phyloP scores from a whole-genome alignment of 805 yeast genomes.

The Saturnispora galanensis region DNA sequence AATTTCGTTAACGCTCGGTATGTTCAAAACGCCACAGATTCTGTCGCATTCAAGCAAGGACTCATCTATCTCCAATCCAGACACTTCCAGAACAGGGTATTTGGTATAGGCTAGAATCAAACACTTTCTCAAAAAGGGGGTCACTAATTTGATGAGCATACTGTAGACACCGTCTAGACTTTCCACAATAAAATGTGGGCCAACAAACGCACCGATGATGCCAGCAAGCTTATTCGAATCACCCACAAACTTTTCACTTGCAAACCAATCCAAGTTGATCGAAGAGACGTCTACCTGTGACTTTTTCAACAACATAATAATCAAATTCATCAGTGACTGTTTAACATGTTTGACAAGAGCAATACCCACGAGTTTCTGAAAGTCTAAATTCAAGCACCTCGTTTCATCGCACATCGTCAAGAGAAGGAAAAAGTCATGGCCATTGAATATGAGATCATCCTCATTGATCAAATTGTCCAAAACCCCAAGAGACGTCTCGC shows the following conservation, averaged over 20 bases:
- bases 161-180: slow-evolving; percentile 38
- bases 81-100: slow-evolving; percentile 7
- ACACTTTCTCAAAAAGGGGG: slow-evolving; percentile 58
- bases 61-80: slow-evolving; percentile 6
- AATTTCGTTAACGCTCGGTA: slow-evolving; percentile 32
- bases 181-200: slow-evolving; percentile 13
- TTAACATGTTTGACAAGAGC: slow-evolving; percentile 46
- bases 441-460: slow-evolving; percentile 25
- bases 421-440: slow-evolving; percentile 43
- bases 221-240: slow-evolving; percentile 11
- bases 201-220: slow-evolving; percentile 19
- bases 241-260: slow-evolving; percentile 4
- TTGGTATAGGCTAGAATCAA: slow-evolving; percentile 40
- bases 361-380: slow-evolving; percentile 37
- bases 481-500: slow-evolving; percentile 25
- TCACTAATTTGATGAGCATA: slow-evolving; percentile 43
- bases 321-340: slow-evolving; percentile 30
- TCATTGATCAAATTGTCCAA: slow-evolving; percentile 49
- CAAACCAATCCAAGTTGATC: slow-evolving; percentile 1
- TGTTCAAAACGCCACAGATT: slow-evolving; percentile 38
- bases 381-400: slow-evolving; percentile 34
- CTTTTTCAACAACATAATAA: slow-evolving; percentile 12
- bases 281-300: neutral
- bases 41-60: slow-evolving; percentile 42
- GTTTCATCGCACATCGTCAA: slow-evolving; percentile 42